Evolutionary conservation across 1,284 basidiomycete species (phyloP).

Genomic region (Paramarasmius palmivorus): DNA sequence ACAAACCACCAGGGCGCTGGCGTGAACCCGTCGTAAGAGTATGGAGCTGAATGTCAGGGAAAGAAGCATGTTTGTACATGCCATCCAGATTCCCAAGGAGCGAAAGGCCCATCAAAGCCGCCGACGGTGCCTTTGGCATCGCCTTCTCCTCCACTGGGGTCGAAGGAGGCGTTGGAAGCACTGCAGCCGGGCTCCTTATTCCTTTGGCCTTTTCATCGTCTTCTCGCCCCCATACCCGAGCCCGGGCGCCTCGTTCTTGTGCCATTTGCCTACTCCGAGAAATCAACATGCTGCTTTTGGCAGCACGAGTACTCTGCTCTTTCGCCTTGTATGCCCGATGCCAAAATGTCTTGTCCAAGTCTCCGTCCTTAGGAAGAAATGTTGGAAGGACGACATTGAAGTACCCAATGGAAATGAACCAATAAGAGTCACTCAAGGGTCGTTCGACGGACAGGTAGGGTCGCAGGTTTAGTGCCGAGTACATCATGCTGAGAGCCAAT

Average conservation of each 20-base stretch:
- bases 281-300: conserved; percentile 60
- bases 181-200: conserved; percentile 38
- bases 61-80: conserved; percentile 68
- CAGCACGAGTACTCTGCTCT: conserved; percentile 60
- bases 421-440: conserved; percentile 61
- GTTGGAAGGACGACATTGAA: conserved; percentile 77
- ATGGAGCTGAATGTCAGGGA: conserved; percentile 56
- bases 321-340: conserved; percentile 70
- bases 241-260: conserved; percentile 54
- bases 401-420: conserved; percentile 77
- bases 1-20: conserved; percentile 69
- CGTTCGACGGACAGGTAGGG: conserved; percentile 50
- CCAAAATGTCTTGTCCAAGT: conserved; percentile 60
- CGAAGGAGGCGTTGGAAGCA: conserved; percentile 17
- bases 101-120: conserved; percentile 72
- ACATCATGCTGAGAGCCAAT: conserved; percentile 60
- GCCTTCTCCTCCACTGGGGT: conserved; percentile 16
- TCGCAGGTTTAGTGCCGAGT: conserved; percentile 76
- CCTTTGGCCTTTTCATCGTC: conserved; percentile 65
- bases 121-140: conserved; percentile 42
- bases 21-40: conserved; percentile 77
- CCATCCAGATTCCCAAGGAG: conserved; percentile 79
- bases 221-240: conserved; percentile 66
- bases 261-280: conserved; percentile 66
- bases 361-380: conserved; percentile 51